Evolutionary conservation across 768 basidiomycete species (phyloP), one percentile per base, ranked within the genome.

Genomic region (Macrolepiota fuliginosa): DNA sequence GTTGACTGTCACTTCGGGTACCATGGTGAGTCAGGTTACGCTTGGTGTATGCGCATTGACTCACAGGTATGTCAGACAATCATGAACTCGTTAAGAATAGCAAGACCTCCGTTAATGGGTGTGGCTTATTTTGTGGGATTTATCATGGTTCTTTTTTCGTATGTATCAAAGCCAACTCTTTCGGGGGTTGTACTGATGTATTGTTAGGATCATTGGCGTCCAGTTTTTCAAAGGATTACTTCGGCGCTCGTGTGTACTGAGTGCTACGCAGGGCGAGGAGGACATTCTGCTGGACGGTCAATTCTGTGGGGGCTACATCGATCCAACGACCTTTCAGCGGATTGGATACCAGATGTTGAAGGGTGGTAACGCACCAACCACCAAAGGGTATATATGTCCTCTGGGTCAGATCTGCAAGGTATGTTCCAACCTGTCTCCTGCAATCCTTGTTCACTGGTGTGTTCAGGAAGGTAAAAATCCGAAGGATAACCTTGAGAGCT

Each of bases 91-190:
- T 40, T 40, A 10, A 40, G 11, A 13, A 13, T 3, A 98, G 17
- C 96, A 98, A 71, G 87, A 24, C 94, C 96, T 0, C 77, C 96
- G 19, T 83, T 98, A 9, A 86, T 93, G 4, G 89, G 88, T 60
- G 95, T 98, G 4, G 86, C 94, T 0, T 91, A 92, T 71, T 98
- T 98, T 70, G 90, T 97, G 15, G 65, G 95, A 22, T 98, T 98
- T 67, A 94, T 94, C 0, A 89, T 94, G 77, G 75, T 86, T 11
- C 69, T 98, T 4, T 97, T 98, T 73, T 93, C 92, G 91, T 92
- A 62, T 67, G 89, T 77, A 9, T 15, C 1, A 13, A 9, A 27
- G 15, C 32, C 25, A 24, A 59, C 36, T 4, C 35, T 54, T 54
- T 62, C 58, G 25, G 45, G 22, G 42, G 42, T 58, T 53, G 11